Conservation (phyloP, 2,329 filamentous ascomycete genomes). For the Juglanconis oblonga region DNA sequence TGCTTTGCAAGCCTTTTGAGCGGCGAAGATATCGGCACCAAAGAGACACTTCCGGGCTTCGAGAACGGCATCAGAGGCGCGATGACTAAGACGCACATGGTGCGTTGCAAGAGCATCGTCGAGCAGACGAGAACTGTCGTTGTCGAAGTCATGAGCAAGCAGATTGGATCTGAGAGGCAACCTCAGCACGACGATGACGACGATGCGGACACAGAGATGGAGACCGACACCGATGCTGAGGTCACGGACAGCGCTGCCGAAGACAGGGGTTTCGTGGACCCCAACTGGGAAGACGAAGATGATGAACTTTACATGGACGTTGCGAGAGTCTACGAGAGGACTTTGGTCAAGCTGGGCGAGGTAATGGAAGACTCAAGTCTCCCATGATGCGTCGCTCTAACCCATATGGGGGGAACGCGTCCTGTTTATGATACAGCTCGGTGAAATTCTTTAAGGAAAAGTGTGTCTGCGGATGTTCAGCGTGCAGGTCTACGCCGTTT, state of each 20-base stretch:
- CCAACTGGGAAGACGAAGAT: conserved; percentile 36
- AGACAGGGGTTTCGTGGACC: conserved; percentile 15
- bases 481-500: no score
- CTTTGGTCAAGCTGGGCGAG: conserved; percentile 71
- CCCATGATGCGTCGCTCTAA: background rate
- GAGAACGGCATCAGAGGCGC: conserved; percentile 59
- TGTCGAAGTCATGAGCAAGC: conserved; percentile 63
- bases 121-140: conserved; percentile 71
- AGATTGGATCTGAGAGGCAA: conserved; percentile 42
- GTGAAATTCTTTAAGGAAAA: background rate
- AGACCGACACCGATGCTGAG: conserved; percentile 33
- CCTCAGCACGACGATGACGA: conserved; percentile 39
- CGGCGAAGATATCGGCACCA: conserved; percentile 64
- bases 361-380: conserved; percentile 49
- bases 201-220: conserved; percentile 20
- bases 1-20: conserved; percentile 75
- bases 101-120: conserved; percentile 77
- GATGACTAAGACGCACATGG: conserved; percentile 79
- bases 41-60: conserved; percentile 68
- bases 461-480: no score
- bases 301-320: conserved; percentile 62
- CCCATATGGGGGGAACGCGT: background rate
- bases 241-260: conserved; percentile 21
- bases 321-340: conserved; percentile 75
- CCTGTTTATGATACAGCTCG: background rate